Base-by-base conservation (phyloP, 352 stramenopile species). In the Globisporangium paddicum region DNA sequence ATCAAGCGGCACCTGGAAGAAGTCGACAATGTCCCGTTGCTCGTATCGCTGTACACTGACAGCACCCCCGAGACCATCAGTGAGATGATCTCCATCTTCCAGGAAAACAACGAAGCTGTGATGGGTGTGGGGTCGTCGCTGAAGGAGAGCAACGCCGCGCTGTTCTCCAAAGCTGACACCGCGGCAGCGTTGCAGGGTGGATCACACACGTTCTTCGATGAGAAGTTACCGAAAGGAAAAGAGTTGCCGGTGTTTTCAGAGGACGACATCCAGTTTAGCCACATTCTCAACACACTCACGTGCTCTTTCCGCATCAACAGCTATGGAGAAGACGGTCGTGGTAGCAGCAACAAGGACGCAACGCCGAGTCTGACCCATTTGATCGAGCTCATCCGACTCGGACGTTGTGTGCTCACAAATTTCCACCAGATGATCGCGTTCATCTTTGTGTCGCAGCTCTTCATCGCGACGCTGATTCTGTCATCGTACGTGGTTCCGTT, bases 21-120 rank as follows among this genome's bases (percentile, higher is more conserved):
- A 52, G 95, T 99, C 9, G 97, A 99, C 70, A 99, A 99, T 63
- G 97, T 99, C 10, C 97, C 97, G 14, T 76, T 99, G 10, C 72
- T 99, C 28, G 97, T 99, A 28, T 98, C 89, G 49, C 74, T 99
- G 7, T 99, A 98, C 67, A 99, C 97, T 2, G 96, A 99, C 75
- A 97, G 94, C 41, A 98, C 95, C 3, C 95, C 96, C 14, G 77
- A 95, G 56, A 98, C 90, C 14, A 98, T 97, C 34, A 88, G 84
- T 63, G 91, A 98, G 56, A 98, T 99, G 81, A 82, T 92, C 25
- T 82, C 69, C 1, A 86, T 95, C 34, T 96, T 96, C 50, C 82
- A 94, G 37, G 75, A 93, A 46, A 85, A 95, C 60, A 59, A 93
- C 34, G 87, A 94, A 64, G 80, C 95, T 32, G 72, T 93, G 19